Conservation (phyloP, 345 rosid genomes). For the Eucalyptus curtisii region DNA sequence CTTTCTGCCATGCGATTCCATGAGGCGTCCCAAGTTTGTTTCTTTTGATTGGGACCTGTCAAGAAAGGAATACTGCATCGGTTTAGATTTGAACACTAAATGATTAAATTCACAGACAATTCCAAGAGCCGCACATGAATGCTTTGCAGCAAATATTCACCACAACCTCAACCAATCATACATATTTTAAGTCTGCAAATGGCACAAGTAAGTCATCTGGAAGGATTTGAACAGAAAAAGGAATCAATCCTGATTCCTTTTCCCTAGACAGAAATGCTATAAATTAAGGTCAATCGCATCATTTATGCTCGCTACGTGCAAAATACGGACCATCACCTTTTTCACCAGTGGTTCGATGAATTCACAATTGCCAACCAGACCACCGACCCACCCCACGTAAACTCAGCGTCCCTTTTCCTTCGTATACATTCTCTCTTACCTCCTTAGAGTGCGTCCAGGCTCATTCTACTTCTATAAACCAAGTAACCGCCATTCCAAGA, state of each 20-base stretch:
- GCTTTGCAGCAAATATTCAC: not conserved
- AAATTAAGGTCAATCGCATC: not conserved
- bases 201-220: not conserved
- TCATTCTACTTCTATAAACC: not conserved
- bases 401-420: not conserved
- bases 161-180: not conserved
- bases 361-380: not conserved
- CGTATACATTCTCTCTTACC: not conserved
- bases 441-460: not conserved
- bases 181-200: not conserved
- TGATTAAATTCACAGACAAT: not conserved
- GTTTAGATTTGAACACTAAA: not conserved
- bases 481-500: not conserved
- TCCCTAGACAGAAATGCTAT: not conserved
- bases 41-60: conserved; percentile 36
- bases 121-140: not conserved
- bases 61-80: not conserved
- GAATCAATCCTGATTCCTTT: not conserved
- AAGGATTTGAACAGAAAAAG: not conserved
- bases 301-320: not conserved
- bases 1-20: conserved; percentile 60
- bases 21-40: conserved; percentile 62
- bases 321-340: not conserved
- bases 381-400: not conserved
- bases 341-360: not conserved